A percentile compares a stretch with the other conserved stretches of the same genome.
These are phyloP conservation scores for Umbellularia californica DNA, from an alignment of 164 flowering plant species.

Conservation along the genomic window DNA sequence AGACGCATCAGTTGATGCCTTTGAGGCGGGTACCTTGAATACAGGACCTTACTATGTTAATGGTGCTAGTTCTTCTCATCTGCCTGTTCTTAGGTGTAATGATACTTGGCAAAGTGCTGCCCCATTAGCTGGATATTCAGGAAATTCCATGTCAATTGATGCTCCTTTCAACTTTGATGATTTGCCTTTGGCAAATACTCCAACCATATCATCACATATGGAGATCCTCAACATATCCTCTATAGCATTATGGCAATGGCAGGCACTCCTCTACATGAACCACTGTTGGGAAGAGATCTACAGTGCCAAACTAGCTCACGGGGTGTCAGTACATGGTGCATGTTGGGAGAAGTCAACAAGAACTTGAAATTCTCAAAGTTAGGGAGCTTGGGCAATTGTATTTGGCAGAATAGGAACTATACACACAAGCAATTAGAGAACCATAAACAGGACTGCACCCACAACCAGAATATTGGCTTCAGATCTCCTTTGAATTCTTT, in stretches of 20 bases:
- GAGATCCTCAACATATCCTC: conserved; percentile 31
- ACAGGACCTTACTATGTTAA: conserved; percentile 16
- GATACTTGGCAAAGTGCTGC: conserved; percentile 46
- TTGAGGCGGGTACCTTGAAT: conserved; percentile 9
- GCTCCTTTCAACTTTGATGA: conserved; percentile 23
- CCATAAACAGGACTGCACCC: conserved; percentile 20
- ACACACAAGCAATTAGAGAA: conserved; percentile 32
- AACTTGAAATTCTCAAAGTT: conserved; percentile 17
- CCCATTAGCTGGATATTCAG: conserved; percentile 29
- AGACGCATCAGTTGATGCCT: too few relatives aligned
- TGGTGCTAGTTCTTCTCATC: conserved; percentile 21
- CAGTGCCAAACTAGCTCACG: conserved; percentile 26
- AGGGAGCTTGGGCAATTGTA: conserved; percentile 7
- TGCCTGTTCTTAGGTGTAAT: conserved; percentile 37
- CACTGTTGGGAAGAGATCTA: conserved; percentile 25
- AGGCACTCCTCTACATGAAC: conserved; percentile 20
- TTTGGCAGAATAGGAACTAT: conserved; percentile 14
- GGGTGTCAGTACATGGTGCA: conserved; percentile 20
- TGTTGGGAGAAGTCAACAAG: not conserved
- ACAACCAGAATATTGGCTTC: conserved; percentile 22
- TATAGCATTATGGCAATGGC: conserved; percentile 14
- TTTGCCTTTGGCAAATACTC: conserved; percentile 17
- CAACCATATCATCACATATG: conserved; percentile 21
- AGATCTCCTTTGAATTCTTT: conserved; percentile 25
- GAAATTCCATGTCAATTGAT: conserved; percentile 27